Evolutionary conservation across 2,329 filamentous ascomycete genomes (phyloP), one percentile per base, ranked within the genome.

Genomic region (Fusarium nodosum): DNA sequence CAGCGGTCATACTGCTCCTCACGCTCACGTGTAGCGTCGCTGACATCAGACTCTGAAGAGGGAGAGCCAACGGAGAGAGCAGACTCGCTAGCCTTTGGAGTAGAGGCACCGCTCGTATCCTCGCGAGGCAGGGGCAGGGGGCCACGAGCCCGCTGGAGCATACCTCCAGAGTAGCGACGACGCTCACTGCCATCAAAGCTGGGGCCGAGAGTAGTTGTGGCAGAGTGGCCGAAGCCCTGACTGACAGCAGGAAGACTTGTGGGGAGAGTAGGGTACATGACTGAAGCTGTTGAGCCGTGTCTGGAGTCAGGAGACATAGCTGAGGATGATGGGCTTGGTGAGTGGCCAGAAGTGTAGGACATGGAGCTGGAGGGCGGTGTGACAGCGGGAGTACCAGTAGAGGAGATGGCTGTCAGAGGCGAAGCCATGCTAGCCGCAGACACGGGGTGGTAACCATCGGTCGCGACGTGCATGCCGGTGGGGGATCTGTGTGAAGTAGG

Each of bases 341-440:
- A 94, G 77, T 94, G 91, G 48, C 90, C 90, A 13, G 92, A 93
- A 39, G 88, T 90, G 81, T 94, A 94, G 1, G 92, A 94, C 76
- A 93, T 85, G 57, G 89, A 87, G 77, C 90, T 93, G 13, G 90
- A 92, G 0, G 91, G 90, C 10, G 92, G 92, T 4, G 92, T 94
- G 68, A 93, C 85, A 12, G 91, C 91, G 12, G 92, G 91, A 16
- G 92, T 94, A 66, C 92, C 90, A 41, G 86, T 86, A 24, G 88
- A 89, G 41, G 87, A 86, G 47, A 87, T 81, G 18, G 84, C 84
- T 31, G 84, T 86, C 70, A 88, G 75, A 22, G 89, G 89, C 28
- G 89, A 90, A 31, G 87, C 86, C 79, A 89, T 85, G 73, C 85
- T 85, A n/a, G 84, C 84, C 9, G 84, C 83, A 28, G 82, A 84